A percentile compares a stretch with the other conserved stretches of the same genome.
These are phyloP conservation scores for Agarophyton chilense DNA, from an alignment of 23 red algal genomes.

Conservation along the genomic window DNA sequence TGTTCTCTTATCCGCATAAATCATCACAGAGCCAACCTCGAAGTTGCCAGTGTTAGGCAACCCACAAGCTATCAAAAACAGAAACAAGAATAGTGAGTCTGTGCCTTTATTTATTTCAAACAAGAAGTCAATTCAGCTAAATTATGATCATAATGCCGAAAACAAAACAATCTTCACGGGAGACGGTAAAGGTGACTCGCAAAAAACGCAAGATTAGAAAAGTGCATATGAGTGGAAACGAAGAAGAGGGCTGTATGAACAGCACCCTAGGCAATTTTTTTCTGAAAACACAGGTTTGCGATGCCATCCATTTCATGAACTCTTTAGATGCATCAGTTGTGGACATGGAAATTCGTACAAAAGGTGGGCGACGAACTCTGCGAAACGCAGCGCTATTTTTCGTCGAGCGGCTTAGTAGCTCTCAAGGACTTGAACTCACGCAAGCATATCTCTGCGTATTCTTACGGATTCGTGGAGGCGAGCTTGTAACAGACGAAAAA, in stretches of 20 bases:
- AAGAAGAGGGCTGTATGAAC: conserved; percentile 35
- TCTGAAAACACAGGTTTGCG: conserved; percentile 3
- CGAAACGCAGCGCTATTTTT: conserved; percentile 63
- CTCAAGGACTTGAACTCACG: conserved; percentile 65
- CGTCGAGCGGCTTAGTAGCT: conserved; percentile 1
- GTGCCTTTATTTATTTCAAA: conserved; percentile 92
- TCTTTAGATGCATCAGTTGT: conserved; percentile 42
- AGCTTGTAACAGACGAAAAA: conserved; percentile 35
- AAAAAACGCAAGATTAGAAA: conserved; percentile 1
- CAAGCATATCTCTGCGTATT: conserved; percentile 82
- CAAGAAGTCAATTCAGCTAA: conserved; percentile 33
- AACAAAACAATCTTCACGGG: neutral
- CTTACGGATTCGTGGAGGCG: conserved; percentile 54
- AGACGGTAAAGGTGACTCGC: neutral
- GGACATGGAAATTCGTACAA: conserved; percentile 68
- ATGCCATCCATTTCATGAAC: conserved; percentile 45
- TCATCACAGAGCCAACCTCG: conserved; percentile 54
- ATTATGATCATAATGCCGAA: conserved; percentile 49
- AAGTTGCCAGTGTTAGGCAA: conserved; percentile 75
- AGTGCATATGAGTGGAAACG: neutral
- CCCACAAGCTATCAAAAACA: conserved; percentile 68
- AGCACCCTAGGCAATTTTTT: conserved; percentile 38
- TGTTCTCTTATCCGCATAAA: conserved; percentile 45
- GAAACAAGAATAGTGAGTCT: conserved; percentile 74
- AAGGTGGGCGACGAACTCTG: conserved; percentile 46